Conservation (phyloP, 441 rosid genomes). For the Syzygium malaccense region DNA sequence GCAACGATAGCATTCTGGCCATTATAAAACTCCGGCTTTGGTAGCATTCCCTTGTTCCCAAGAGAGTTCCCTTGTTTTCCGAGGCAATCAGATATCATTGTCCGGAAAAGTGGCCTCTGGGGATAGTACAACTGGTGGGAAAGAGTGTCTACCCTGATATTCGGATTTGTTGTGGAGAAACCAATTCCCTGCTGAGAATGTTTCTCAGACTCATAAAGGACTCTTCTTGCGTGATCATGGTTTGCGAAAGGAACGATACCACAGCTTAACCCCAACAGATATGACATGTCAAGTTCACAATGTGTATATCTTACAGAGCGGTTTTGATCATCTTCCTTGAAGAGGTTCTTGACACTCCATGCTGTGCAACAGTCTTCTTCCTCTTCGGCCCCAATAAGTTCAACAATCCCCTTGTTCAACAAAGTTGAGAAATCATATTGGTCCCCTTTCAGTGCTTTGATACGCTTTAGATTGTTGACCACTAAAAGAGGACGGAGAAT, state of each 20-base stretch:
- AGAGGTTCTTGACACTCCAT: conserved; percentile 57
- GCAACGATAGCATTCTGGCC: conserved; percentile 95
- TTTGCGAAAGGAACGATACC: conserved; percentile 86
- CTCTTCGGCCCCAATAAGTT: conserved; percentile 79
- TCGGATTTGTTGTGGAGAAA: conserved; percentile 76
- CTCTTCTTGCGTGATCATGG: conserved; percentile 90
- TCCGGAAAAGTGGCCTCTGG: conserved; percentile 79
- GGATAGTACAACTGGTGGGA: conserved; percentile 80
- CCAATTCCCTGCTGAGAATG: conserved; percentile 94
- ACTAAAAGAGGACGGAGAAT: conserved; percentile 84
- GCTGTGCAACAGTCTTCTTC: conserved; percentile 81
- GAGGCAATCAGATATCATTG: conserved; percentile 63
- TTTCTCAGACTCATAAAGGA: conserved; percentile 86
- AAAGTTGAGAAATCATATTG: conserved; percentile 41
- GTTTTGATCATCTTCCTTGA: conserved; percentile 29
- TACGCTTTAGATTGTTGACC: conserved; percentile 52
- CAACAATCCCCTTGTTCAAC: conserved; percentile 63
- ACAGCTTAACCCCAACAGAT: conserved; percentile 75
- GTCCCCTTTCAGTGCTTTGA: conserved; percentile 42
- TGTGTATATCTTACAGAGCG: conserved; percentile 47
- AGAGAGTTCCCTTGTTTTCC: conserved; percentile 35
- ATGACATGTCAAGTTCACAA: conserved; percentile 83
- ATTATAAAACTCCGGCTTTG: conserved; percentile 58
- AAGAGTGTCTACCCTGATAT: conserved; percentile 74
- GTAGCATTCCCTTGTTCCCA: conserved; percentile 25